Percentiles rank a stretch among this genome's conserved stretches.
Evolutionary conservation across 805 yeast species (phyloP).

Genomic region (Kuraishia borneana): DNA sequence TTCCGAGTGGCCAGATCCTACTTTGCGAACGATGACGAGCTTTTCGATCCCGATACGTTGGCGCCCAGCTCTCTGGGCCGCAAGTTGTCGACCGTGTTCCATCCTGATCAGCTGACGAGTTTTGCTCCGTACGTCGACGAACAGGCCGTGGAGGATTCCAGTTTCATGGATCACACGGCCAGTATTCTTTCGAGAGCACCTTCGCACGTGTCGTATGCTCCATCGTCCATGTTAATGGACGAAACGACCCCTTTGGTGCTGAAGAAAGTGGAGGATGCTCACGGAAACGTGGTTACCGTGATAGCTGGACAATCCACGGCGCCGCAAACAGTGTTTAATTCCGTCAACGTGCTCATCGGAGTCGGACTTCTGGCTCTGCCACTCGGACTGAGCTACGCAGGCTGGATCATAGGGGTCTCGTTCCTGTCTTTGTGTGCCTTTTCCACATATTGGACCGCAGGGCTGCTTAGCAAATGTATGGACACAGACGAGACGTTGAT

Average conservation of each 20-base stretch:
- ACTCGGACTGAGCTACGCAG: slow-evolving; percentile 51
- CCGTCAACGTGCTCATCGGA: slow-evolving; percentile 57
- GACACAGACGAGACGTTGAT: slow-evolving; percentile 71
- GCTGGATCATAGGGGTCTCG: slow-evolving; percentile 55
- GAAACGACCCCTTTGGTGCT: slow-evolving; percentile 38
- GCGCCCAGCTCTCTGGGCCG: slow-evolving; percentile 58
- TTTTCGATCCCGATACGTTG: slow-evolving; percentile 57
- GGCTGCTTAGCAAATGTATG: slow-evolving; percentile 60
- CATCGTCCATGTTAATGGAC: slow-evolving; percentile 5
- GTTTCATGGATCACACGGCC: slow-evolving; percentile 22
- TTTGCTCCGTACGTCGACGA: slow-evolving; percentile 19
- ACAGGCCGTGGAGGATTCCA: slow-evolving; percentile 26
- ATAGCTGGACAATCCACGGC: slow-evolving; percentile 75
- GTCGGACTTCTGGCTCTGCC: slow-evolving; percentile 61
- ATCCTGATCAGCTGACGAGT: slow-evolving; percentile 4
- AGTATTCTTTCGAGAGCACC: slow-evolving; percentile 16
- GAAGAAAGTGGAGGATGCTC: slow-evolving; percentile 55
- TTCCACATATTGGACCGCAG: slow-evolving; percentile 70
- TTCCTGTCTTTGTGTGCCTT: slow-evolving; percentile 50
- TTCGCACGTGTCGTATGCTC: slow-evolving; percentile 17
- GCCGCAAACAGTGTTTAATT: slow-evolving; percentile 58
- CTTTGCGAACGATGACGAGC: slow-evolving; percentile 51
- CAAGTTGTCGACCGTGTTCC: slow-evolving; percentile 43
- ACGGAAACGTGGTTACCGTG: slow-evolving; percentile 62
- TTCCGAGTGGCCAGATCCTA: slow-evolving; percentile 55